Evolutionary conservation across 345 rosid species (phyloP).

Genomic region (Linum lewisii): DNA sequence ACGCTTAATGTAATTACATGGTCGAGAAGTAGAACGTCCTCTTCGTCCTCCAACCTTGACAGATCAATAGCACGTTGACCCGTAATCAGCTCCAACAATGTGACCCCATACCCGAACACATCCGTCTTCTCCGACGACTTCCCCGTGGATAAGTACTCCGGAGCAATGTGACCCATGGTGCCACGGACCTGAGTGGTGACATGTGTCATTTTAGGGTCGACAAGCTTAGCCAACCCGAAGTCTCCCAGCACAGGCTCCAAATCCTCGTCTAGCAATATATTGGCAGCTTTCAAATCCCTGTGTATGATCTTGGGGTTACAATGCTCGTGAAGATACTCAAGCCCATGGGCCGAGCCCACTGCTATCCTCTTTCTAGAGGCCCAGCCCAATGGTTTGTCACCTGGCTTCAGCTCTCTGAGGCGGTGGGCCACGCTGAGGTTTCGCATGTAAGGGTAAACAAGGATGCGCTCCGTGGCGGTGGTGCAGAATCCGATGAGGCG

Average conservation of each 20-base stretch:
- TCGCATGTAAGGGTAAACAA: slow-evolving; percentile 85
- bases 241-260: slow-evolving; percentile 88
- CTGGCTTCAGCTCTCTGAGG: slow-evolving; percentile 69
- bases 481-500: slow-evolving; percentile 72
- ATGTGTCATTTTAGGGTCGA: slow-evolving; percentile 59
- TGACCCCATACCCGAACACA: slow-evolving; percentile 85
- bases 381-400: slow-evolving; percentile 76
- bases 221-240: slow-evolving; percentile 66
- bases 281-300: slow-evolving; percentile 86
- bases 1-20: slow-evolving; percentile 64
- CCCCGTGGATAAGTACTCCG: slow-evolving; percentile 82
- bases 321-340: slow-evolving; percentile 79
- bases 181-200: slow-evolving; percentile 89
- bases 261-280: slow-evolving; percentile 62
- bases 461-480: slow-evolving; percentile 65
- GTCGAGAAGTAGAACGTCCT: slow-evolving; percentile 82
- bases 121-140: slow-evolving; percentile 81
- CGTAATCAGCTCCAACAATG: slow-evolving; percentile 80
- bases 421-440: slow-evolving; percentile 76
- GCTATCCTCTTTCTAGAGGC: slow-evolving; percentile 67
- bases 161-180: slow-evolving; percentile 92
- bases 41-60: slow-evolving; percentile 79
- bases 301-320: slow-evolving; percentile 88
- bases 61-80: slow-evolving; percentile 89
- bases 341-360: slow-evolving; percentile 72